Percentiles rank a stretch among this genome's conserved stretches.
Conservation (phyloP, 2,329 filamentous ascomycete genomes). For the Elsinoe ampelina region DNA sequence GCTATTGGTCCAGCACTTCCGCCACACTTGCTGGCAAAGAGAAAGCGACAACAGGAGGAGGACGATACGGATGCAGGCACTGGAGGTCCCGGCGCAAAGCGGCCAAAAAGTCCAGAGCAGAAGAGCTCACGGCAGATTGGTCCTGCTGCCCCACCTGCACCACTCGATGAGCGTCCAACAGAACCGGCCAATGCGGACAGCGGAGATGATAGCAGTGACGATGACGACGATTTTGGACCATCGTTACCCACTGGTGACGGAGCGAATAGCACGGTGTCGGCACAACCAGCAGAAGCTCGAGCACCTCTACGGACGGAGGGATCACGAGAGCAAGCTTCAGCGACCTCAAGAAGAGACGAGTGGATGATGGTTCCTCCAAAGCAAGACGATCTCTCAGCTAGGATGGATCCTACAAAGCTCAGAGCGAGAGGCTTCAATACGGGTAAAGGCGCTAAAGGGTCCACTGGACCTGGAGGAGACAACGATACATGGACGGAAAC, state of each 20-base stretch:
- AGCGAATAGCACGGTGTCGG: not conserved
- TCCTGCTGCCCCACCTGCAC: constrained; percentile 46
- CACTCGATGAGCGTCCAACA: constrained; percentile 38
- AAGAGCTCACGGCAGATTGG: constrained; percentile 47
- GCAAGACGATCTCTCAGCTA: constrained; percentile 43
- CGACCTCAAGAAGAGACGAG: constrained; percentile 59
- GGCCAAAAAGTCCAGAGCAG: constrained; percentile 31
- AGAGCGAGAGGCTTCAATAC: constrained; percentile 75
- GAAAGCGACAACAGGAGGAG: constrained; percentile 40
- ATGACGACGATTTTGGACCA: constrained; percentile 39
- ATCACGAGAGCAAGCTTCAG: not conserved
- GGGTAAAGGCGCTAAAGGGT: constrained; percentile 47
- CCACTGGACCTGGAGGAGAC: constrained; percentile 25
- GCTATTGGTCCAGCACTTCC: constrained; percentile 63
- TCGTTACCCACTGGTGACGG: constrained; percentile 28
- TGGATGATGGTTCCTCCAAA: constrained; percentile 46
- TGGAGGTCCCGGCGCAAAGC: constrained; percentile 31
- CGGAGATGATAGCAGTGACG: constrained; percentile 27
- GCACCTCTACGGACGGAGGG: constrained; percentile 7
- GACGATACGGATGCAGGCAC: constrained; percentile 28
- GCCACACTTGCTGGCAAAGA: constrained; percentile 49
- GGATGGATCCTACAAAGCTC: constrained; percentile 75
- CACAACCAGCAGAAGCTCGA: constrained; percentile 17
- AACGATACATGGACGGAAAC: constrained; percentile 81
- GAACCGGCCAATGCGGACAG: constrained; percentile 26